phyloP scores from a whole-genome alignment of 164 flowering plant genomes.

The Akebia trifoliata region DNA sequence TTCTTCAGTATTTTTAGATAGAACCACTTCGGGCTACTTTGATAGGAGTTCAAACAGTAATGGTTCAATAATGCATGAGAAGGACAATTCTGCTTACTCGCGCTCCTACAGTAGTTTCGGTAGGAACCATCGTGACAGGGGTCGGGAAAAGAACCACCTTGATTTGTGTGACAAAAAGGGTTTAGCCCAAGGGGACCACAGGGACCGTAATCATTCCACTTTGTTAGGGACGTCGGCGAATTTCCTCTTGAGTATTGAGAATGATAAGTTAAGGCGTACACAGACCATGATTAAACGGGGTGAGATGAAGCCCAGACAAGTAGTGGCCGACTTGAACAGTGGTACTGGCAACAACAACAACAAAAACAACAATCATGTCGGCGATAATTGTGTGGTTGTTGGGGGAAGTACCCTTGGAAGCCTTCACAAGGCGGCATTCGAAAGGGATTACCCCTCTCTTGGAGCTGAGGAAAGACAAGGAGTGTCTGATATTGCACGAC shows the following conservation, averaged over 20 bases:
- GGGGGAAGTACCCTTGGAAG: slow-evolving; percentile 26
- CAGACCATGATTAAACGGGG: slow-evolving; percentile 48
- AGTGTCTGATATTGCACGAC: slow-evolving; percentile 50
- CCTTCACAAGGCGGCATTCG: slow-evolving; percentile 45
- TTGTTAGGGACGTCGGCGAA: slow-evolving; percentile 23
- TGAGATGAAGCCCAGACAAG: slow-evolving; percentile 37
- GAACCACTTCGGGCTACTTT: slow-evolving; percentile 47
- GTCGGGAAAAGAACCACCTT: slow-evolving; percentile 39
- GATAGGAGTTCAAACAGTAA: slow-evolving; percentile 58
- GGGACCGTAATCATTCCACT: slow-evolving; percentile 48
- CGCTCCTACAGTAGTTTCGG: slow-evolving; percentile 64
- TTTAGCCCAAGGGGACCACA: slow-evolving; percentile 28
- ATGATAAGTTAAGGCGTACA: slow-evolving; percentile 49
- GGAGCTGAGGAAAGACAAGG: slow-evolving; percentile 63
- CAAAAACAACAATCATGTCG: slow-evolving; percentile 19
- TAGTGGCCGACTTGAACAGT: slow-evolving; percentile 23
- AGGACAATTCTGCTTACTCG: slow-evolving; percentile 13
- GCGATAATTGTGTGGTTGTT: slow-evolving; percentile 28
- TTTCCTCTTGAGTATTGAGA: slow-evolving; percentile 36
- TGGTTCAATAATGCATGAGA: slow-evolving; percentile 53
- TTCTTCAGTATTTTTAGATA: slow-evolving; percentile 36
- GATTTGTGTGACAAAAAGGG: slow-evolving; percentile 44
- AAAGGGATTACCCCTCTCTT: slow-evolving; percentile 63
- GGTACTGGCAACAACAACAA: slow-evolving; percentile 18
- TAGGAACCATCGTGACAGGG: slow-evolving; percentile 63